Conservation (phyloP, 2,329 filamentous ascomycete genomes). For the Penicillium sp. region DNA sequence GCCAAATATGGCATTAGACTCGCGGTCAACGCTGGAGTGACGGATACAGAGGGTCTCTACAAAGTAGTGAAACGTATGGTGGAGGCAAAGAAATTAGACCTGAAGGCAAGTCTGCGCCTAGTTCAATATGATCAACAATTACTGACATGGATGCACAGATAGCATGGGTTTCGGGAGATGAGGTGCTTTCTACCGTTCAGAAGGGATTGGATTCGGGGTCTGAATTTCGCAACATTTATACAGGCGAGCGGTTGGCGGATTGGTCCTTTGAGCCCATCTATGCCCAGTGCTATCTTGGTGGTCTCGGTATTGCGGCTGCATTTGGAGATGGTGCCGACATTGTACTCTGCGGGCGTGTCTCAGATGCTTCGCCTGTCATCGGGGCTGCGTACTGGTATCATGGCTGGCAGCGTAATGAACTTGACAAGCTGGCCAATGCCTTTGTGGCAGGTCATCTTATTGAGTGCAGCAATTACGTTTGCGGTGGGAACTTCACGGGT, state of each 20-base stretch:
- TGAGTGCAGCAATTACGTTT: slow-evolving; percentile 46
- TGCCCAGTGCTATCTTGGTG: slow-evolving; percentile 41
- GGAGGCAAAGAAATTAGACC: slow-evolving; percentile 38
- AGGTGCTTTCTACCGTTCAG: slow-evolving; percentile 40
- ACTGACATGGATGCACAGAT: slow-evolving; percentile 24
- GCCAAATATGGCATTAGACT: slow-evolving; percentile 45
- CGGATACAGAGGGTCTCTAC: slow-evolving; percentile 44
- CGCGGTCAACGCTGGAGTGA: slow-evolving; percentile 47
- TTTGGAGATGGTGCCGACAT: slow-evolving; percentile 46
- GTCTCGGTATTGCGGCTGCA: slow-evolving; percentile 41
- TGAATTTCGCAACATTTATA: slow-evolving; percentile 44
- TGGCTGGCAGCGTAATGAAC: slow-evolving; percentile 40
- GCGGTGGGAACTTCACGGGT: slow-evolving; percentile 46
- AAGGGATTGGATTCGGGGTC: slow-evolving; percentile 30
- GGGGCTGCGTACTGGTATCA: slow-evolving; percentile 47
- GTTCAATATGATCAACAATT: background rate
- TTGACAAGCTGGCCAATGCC: slow-evolving; percentile 43
- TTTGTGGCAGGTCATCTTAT: slow-evolving; percentile 42
- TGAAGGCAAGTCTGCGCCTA: slow-evolving; percentile 32
- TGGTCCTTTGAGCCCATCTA: slow-evolving; percentile 39
- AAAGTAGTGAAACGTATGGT: slow-evolving; percentile 41
- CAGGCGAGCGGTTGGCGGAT: slow-evolving; percentile 30
- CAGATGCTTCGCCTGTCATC: slow-evolving; percentile 47
- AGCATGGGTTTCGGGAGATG: slow-evolving; percentile 51
- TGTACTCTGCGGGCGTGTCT: slow-evolving; percentile 46